These are phyloP conservation scores for Camellia sinensis DNA, from an alignment of 148 eudicot genomes.

Conservation along the genomic window DNA sequence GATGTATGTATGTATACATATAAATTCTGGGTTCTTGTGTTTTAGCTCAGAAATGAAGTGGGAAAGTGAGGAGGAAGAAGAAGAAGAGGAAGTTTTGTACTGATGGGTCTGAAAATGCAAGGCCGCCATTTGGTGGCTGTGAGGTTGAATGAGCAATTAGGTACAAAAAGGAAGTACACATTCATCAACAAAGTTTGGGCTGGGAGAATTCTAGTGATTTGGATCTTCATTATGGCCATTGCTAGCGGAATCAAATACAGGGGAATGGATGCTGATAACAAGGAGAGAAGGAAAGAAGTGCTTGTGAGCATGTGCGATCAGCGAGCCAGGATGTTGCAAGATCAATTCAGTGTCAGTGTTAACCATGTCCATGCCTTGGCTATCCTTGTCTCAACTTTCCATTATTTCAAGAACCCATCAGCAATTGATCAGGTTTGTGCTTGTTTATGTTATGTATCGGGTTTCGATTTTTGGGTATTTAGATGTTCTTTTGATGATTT, in stretches of 20 bases:
- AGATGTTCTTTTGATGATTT: conserved; percentile 6
- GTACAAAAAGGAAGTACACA: conserved; percentile 41
- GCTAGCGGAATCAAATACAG: conserved; percentile 24
- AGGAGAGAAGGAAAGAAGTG: conserved; percentile 42
- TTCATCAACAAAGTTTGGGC: conserved; percentile 23
- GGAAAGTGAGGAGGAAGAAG: not conserved
- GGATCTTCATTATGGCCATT: conserved; percentile 27
- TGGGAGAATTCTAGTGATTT: conserved; percentile 22
- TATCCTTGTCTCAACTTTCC: conserved; percentile 50
- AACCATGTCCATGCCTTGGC: conserved; percentile 77
- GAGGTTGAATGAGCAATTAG: conserved; percentile 38
- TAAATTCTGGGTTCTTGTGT: conserved; percentile 14
- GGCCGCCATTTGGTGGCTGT: conserved; percentile 47
- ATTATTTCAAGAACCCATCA: conserved; percentile 15
- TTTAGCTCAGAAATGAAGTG: conserved; percentile 25
- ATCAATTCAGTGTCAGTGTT: conserved; percentile 67
- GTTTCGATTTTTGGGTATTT: not conserved
- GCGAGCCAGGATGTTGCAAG: conserved; percentile 68
- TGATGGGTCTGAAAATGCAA: conserved; percentile 40
- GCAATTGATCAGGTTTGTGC: conserved; percentile 21
- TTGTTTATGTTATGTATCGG: conserved; percentile 6
- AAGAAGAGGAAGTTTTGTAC: not conserved
- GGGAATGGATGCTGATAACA: conserved; percentile 38
- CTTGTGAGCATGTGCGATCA: conserved; percentile 62
- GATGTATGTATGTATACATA: not conserved